A percentile compares a stretch with the other conserved stretches of the same genome.
Evolutionary conservation across 192 early-diverging fungal genomes (phyloP).

Genomic region (Coemansia sp.): DNA sequence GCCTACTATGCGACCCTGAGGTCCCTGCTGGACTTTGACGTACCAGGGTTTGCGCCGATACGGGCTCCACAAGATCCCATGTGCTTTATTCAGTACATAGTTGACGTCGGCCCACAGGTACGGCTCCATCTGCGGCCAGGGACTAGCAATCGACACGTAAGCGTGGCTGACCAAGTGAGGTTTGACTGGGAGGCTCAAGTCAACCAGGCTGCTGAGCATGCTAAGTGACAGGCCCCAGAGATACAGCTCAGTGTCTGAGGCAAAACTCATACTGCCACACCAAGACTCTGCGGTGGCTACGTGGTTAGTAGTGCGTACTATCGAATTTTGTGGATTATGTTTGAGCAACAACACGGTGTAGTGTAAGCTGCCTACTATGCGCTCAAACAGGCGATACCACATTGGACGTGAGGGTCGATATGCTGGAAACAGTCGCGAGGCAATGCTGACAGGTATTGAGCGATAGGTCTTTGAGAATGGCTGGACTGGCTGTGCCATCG

Average conservation of each 20-base stretch:
- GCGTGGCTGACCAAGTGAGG: not conserved
- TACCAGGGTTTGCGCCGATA: constrained; percentile 40
- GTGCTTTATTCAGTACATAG: constrained; percentile 15
- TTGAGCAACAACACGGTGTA: constrained; percentile 37
- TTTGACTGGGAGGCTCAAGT: constrained; percentile 31
- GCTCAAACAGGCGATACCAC: constrained; percentile 29
- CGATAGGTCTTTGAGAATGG: constrained; percentile 16
- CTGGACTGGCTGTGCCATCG: constrained; percentile 15
- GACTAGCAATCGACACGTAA: constrained; percentile 36
- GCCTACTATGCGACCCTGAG: constrained; percentile 13
- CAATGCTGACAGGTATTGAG: constrained; percentile 22
- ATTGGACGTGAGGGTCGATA: not conserved
- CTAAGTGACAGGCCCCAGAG: constrained; percentile 52
- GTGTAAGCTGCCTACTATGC: constrained; percentile 18
- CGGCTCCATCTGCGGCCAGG: constrained; percentile 47
- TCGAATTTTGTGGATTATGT: constrained; percentile 11
- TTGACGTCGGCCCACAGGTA: constrained; percentile 46
- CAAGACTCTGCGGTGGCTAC: not conserved
- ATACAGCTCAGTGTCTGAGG: constrained; percentile 32
- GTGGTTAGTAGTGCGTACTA: not conserved
- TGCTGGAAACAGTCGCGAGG: constrained; percentile 17
- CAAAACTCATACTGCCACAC: constrained; percentile 20
- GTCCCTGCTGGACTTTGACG: constrained; percentile 4
- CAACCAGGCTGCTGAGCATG: constrained; percentile 39
- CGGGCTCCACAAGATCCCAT: constrained; percentile 22